Percentiles rank a stretch among this genome's conserved stretches.
These are phyloP conservation scores for Adansonia madagascariensis DNA, from an alignment of 441 rosid species.

Conservation along the genomic window DNA sequence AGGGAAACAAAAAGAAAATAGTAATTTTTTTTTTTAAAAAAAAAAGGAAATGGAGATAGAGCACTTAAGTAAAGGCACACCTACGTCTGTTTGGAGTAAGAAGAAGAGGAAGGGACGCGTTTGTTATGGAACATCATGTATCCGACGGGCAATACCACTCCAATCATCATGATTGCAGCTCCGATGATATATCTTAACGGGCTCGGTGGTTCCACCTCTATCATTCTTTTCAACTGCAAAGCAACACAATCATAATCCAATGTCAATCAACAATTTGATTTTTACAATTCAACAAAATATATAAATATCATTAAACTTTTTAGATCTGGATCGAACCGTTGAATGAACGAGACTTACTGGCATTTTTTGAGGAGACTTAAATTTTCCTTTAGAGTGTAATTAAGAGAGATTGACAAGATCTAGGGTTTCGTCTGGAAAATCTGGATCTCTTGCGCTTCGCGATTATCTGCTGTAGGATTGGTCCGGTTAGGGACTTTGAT, in stretches of 20 bases:
- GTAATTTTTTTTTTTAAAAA: not conserved
- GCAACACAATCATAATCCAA: conserved; percentile 20
- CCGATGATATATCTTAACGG: conserved; percentile 84
- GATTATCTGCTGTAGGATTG: conserved; percentile 12
- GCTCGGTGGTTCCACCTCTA: conserved; percentile 97
- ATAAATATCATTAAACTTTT: not conserved
- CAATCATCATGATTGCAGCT: conserved; percentile 91
- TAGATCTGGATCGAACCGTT: conserved; percentile 29
- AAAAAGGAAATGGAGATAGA: not conserved
- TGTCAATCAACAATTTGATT: conserved; percentile 10
- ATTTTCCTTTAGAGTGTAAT: too few relatives aligned
- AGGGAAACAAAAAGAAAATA: too few relatives aligned
- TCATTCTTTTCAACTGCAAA: conserved; percentile 48
- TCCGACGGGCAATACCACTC: conserved; percentile 94
- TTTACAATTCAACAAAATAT: not conserved
- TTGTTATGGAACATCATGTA: conserved; percentile 99
- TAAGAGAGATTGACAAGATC: too few relatives aligned
- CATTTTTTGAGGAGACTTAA: conserved; percentile 37
- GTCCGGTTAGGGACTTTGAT: conserved; percentile 6
- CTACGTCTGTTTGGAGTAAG: conserved; percentile 99
- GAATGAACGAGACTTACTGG: conserved; percentile 45
- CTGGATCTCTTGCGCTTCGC: conserved; percentile 11
- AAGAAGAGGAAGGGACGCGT: conserved; percentile 80
- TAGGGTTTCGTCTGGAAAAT: not conserved
- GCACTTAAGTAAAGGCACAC: conserved; percentile 63